Base-by-base conservation (phyloP, 2,329 filamentous ascomycete genomes). In the Zasmidium angulare region DNA sequence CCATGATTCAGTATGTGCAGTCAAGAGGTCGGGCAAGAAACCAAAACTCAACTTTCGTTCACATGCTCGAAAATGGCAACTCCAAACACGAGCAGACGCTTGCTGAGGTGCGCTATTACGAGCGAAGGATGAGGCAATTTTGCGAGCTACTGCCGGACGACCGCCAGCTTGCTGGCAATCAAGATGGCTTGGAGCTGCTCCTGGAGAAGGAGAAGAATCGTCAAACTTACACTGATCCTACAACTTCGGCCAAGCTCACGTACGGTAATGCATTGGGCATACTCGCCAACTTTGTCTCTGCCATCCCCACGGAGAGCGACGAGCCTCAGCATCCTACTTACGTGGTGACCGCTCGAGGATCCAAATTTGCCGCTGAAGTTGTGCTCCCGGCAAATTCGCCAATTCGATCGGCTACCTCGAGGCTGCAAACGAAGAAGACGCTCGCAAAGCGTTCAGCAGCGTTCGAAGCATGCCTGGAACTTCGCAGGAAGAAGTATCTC, bases 1-100 rank as follows among this genome's bases (percentile, higher is more conserved):
- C 93, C 0, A 86, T 96, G 74, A 98, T 98, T 54, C 90, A 96
- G 70, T 98, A 97, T 71, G 87, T 98, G 20, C 95, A 99, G 73
- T 97, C 93, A 14, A 85, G 91, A 63, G 95, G 95, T 0, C 85
- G 95, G 55, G 95, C 95, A 12, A 84, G 95, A 43, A 89, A 91
- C 68, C 74, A 77, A 0, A 83, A 88, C 56, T 98, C 95, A 0
- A 86, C 84, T 63, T 97, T 93, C 72, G 83, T 93, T 31, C 90
- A 90, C 68, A 93, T 99, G 89, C 72, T 91, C 1, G 93, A 98
- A 71, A 71, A 75, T 1, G 83, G 82, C 7, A 96, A 96, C 67
- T 64, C 73, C 12, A 77, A 78, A 0, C 89, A 96, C 52, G 66
- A 72, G 1, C 75, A 81, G 40, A 78, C 79, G n/a, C 71, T 90